Base-by-base conservation (phyloP, 331 rosid genomes). In the Rhamnella rubrinervis region DNA sequence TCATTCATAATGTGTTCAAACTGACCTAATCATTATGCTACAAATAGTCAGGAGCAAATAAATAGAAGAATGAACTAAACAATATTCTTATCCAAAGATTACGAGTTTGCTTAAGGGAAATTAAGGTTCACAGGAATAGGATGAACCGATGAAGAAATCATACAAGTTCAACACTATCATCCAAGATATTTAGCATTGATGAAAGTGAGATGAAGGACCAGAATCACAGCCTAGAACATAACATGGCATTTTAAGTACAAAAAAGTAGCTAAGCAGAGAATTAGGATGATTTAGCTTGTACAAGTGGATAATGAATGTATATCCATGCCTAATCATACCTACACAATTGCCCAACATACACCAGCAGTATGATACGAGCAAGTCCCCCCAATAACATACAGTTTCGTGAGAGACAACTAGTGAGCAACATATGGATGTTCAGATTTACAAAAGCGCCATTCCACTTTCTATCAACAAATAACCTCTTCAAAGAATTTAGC, bases 11-110 rank as follows among this genome's bases (percentile, higher is more conserved):
- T 50, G 50, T 17, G 50, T 44, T 55, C 79, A 46, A 49, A 68
- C 18, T 56, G 59, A 74, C 85, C 91, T 77, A 85, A 71, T 59
- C 83, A 86, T 61, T 71, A 69, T 79, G 66, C 76, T 67, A 80
- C 61, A 71, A 28, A 52, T 39, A 4, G 76, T 82, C 66, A 80
- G 77, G 40, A 52, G 26, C 57, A 63, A n/a, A n/a, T 52, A 52
- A 13, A 6, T 16, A 55, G 14, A 37, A 17, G 39, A 49, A 11
- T 7, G 6, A 64, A 61, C 23, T 51, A 1, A 15, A 18, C 18
- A 52, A 52, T 52, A 52, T 19, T 61, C 50, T 38, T 11, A 38
- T 61, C 6, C 50, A n/a, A 39, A 38, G 38, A 61, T 20, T 1
- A 39, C 26, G 40, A 62, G 66, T 44, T 44, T 53, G 12, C 58